A percentile compares a stretch with the other conserved stretches of the same genome.
Evolutionary conservation across 163 green algal species (phyloP).

Genomic region (Chlamydomonas reinhardtii): DNA sequence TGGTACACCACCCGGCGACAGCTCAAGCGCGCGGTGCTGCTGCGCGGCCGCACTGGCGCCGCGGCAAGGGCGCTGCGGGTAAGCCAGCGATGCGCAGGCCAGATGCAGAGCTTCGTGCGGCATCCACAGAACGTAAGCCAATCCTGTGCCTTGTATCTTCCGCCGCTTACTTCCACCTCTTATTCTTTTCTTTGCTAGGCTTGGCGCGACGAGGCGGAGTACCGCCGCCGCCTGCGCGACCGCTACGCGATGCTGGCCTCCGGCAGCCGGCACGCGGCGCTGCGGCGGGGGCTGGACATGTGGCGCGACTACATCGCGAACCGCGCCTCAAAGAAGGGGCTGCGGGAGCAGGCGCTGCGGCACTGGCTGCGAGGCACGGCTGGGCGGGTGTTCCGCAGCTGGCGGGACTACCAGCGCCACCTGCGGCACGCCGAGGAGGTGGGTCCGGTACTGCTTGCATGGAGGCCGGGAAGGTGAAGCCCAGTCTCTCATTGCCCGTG

Average conservation of each 20-base stretch:
- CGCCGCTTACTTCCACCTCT: too few species aligned
- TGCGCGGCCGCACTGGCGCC: neutral
- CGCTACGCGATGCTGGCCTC: neutral
- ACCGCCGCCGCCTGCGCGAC: conserved; percentile 11
- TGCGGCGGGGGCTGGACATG: neutral
- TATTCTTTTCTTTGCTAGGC: neutral
- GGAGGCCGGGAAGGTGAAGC: too few species aligned
- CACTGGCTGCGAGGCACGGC: neutral
- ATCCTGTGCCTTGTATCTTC: too few species aligned
- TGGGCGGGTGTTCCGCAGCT: neutral
- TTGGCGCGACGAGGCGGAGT: conserved; percentile 11
- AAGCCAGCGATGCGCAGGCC: too few species aligned
- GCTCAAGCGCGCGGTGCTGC: conserved; percentile 24
- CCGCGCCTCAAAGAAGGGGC: neutral
- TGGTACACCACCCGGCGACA: conserved; percentile 9
- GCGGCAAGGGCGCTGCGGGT: conserved; percentile 12
- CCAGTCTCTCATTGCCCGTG: too few species aligned
- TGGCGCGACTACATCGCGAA: conserved; percentile 18
- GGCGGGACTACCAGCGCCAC: conserved; percentile 18
- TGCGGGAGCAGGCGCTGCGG: neutral
- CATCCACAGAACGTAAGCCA: too few species aligned
- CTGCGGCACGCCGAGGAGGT: conserved; percentile 27
- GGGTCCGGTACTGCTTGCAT: neutral
- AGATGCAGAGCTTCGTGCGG: too few species aligned
- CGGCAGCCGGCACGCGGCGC: neutral